Evolutionary conservation across 768 basidiomycete genomes (phyloP), one percentile per base, ranked within the genome.

Genomic region (Suillus occidentalis): DNA sequence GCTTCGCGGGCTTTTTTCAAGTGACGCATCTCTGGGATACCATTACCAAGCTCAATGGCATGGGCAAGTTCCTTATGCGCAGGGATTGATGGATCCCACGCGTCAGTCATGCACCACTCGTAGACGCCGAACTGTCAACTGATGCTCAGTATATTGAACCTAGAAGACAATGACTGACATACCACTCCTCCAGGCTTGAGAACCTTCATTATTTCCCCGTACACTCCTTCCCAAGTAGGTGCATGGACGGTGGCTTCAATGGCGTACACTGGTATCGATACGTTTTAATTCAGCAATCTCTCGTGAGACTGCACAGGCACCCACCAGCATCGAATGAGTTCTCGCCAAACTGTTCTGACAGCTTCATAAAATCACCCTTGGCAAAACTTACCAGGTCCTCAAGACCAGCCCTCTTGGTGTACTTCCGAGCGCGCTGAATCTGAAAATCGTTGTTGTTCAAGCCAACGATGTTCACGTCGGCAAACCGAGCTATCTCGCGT

Each of bases 201-300:
- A 53, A 95, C 90, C 79, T 90, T 92, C 77, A 85, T 84, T 75
- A 97, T 95, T 79, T 97, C 87, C 50, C 89, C 87, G 73, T 97
- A 98, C 43, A 97, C 91, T 61, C 94, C 94, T 75, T 96, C 94
- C 83, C 89, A 96, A 39, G 88, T 87, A 3, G 95, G 95, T 7
- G 95, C 95, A 73, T 98, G 95, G 36, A 91, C 89, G 42, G 95
- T 98, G 5, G 95, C 95, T 81, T 98, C 95, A 69, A 98, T 96
- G 45, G 94, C 94, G 73, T 95, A 95, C 28, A 94, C 92, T 91
- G 66, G 8, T 50, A 62, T 61, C 16, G 64, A 63, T 34, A 59
- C 8, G 14, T 55, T 58, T 61, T 4, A 60, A 50, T 16, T 36
- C 39, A 55, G 36, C 10, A 13, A 7, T 43, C 1, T 22, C 18